Conservation (phyloP, 306 rosid species). For the Quercus variabilis region DNA sequence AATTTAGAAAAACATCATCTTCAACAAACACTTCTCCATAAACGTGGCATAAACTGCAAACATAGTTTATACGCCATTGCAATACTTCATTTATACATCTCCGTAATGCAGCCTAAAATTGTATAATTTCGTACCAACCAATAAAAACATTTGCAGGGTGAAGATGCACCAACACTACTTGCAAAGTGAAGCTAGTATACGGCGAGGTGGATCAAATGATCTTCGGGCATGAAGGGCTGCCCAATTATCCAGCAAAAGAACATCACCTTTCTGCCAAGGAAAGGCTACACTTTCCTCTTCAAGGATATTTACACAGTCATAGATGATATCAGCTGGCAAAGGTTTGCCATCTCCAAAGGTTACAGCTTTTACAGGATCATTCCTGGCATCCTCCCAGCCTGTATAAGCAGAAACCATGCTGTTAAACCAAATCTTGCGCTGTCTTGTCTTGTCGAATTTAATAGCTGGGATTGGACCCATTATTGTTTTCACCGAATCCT, state of each 20-base stretch:
- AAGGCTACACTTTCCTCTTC: conserved; percentile 76
- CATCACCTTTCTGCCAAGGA: conserved; percentile 69
- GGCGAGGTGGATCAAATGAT: conserved; percentile 68
- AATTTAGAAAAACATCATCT: no score
- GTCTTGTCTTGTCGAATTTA: conserved; percentile 50
- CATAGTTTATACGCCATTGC: not conserved
- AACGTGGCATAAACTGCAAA: not conserved
- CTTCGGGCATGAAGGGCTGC: conserved; percentile 79
- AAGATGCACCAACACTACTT: conserved; percentile 16
- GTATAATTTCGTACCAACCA: not conserved
- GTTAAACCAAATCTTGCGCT: conserved; percentile 80
- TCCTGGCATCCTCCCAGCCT: conserved; percentile 49
- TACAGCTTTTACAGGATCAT: conserved; percentile 77
- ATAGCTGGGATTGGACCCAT: conserved; percentile 89
- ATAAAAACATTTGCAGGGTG: not conserved
- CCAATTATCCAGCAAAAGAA: conserved; percentile 73
- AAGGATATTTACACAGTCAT: conserved; percentile 56
- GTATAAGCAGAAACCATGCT: conserved; percentile 91
- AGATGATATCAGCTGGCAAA: conserved; percentile 51
- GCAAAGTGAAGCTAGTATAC: conserved; percentile 53
- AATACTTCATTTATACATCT: not conserved
- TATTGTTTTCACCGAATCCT: conserved; percentile 62
- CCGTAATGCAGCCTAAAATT: not conserved
- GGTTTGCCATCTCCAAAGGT: conserved; percentile 77
- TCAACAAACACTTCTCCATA: not conserved